These are phyloP conservation scores for Irpex sp. DNA, from an alignment of 1,284 basidiomycete genomes.

Conservation along the genomic window DNA sequence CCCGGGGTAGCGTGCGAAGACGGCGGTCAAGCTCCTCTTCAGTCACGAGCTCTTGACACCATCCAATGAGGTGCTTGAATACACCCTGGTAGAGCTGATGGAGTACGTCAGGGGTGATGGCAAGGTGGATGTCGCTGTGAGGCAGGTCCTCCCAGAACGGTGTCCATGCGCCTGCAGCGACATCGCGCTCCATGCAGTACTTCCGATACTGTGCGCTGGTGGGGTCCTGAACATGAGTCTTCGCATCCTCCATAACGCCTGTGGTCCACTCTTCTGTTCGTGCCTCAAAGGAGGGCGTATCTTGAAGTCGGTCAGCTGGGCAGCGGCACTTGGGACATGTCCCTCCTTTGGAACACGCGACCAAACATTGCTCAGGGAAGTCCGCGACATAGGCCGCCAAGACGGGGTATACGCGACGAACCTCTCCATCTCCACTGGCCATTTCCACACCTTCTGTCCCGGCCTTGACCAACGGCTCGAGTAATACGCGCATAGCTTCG, in stretches of 20 bases:
- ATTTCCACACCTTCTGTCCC: slow-evolving; percentile 26
- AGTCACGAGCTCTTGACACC: slow-evolving; percentile 15
- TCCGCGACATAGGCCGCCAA: slow-evolving; percentile 40
- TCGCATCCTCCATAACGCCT: slow-evolving; percentile 3
- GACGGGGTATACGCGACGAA: slow-evolving; percentile 30
- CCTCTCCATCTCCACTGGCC: slow-evolving; percentile 31
- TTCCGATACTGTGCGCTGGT: neutral
- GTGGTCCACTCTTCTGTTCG: slow-evolving; percentile 1
- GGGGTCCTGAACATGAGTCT: neutral
- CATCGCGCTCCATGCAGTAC: slow-evolving; percentile 3
- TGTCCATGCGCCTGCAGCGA: neutral
- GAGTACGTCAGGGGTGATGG: slow-evolving; percentile 24
- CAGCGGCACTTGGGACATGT: slow-evolving; percentile 19
- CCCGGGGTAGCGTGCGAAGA: slow-evolving; percentile 15
- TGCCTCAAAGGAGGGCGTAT: neutral
- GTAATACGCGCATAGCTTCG: slow-evolving; percentile 28
- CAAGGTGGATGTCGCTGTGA: slow-evolving; percentile 20
- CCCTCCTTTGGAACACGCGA: slow-evolving; percentile 19
- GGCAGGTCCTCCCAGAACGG: slow-evolving; percentile 26
- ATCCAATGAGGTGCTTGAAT: slow-evolving; percentile 27
- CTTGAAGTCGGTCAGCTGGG: neutral
- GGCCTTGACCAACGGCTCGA: slow-evolving; percentile 2
- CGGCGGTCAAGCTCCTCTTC: slow-evolving; percentile 22
- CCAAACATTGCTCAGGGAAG: slow-evolving; percentile 37
- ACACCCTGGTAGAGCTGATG: slow-evolving; percentile 29